Base-by-base conservation (phyloP, 2,329 filamentous ascomycete species). In the Sclerotinia minor region DNA sequence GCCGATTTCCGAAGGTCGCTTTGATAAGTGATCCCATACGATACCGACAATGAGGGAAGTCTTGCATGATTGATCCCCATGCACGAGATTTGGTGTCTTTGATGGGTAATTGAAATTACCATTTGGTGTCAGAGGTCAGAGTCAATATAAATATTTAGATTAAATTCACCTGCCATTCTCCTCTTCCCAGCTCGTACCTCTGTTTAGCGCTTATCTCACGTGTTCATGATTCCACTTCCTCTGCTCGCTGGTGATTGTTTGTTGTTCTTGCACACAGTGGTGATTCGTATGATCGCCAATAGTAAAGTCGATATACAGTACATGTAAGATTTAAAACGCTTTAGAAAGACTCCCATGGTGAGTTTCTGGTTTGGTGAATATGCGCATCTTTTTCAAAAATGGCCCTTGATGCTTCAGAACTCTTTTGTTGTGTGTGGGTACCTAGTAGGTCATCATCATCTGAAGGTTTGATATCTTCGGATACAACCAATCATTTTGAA, bases 121-220 rank as follows among this genome's bases (percentile, higher is more conserved):
- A 26, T 24, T 26, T 21, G 29, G 44, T 47, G 24, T 59, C 64
- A 65, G 35, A 54, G 5, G 24, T 59, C 64, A 65, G 35, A 54
- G 5, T 41, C 15, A 41, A 65, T 49, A 21, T n/a, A 57, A 41
- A 47, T 26, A 5, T 32, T 38, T 38, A 38, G 11, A 38, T 38
- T 38, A 13, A 38, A 2, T 38, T 38, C 35, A 38, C 35, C 35
- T 47, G 29, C 29, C 32, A 50, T 47, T 21, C 9, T 35, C 5
- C 45, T 38, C 38, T 26, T 38, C 13, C 29, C 29, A 50, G 8
- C 35, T 53, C 55, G 26, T 52, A 41, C 29, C 19, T 67, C 44
- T 13, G 24, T 24, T n/a, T 66, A 61, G 64, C 32, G 55, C 64
- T 66, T 49, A 66, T 45, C 21, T 29, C 54, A 61, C 45, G 45